Percentiles rank a stretch among this genome's conserved stretches.
phyloP scores from a whole-genome alignment of 1,284 basidiomycete species.

The Stygiomarasmius scandens region DNA sequence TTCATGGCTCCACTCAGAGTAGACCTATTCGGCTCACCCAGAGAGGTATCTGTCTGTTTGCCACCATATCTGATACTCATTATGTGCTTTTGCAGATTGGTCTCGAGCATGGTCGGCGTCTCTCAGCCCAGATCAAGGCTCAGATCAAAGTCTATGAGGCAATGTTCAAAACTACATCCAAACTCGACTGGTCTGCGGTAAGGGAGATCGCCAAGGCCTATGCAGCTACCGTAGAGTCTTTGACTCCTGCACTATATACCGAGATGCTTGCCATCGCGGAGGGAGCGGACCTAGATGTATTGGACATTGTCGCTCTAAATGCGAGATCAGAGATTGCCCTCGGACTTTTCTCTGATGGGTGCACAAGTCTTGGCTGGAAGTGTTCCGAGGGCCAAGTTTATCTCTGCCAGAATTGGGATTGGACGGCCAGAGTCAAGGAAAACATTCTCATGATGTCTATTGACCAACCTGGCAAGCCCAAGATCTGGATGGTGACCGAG shows the following conservation, averaged over 20 bases:
- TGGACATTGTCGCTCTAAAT: constrained; percentile 21
- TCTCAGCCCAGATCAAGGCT: constrained; percentile 5
- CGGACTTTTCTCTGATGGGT: constrained; percentile 21
- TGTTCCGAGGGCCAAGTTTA: constrained; percentile 7
- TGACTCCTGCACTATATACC: constrained; percentile 6
- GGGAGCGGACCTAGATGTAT: constrained; percentile 16
- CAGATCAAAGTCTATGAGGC: constrained; percentile 12
- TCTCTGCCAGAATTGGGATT: constrained; percentile 23
- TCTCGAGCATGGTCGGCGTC: constrained; percentile 5
- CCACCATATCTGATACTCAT: neutral
- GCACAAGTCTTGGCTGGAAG: constrained; percentile 19
- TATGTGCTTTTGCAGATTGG: constrained; percentile 3
- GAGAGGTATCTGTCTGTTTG: neutral
- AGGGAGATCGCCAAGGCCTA: neutral
- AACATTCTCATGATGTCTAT: constrained; percentile 21
- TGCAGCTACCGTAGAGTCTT: neutral
- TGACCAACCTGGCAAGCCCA: constrained; percentile 16
- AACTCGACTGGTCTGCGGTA: constrained; percentile 11
- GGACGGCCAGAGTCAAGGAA: constrained; percentile 14
- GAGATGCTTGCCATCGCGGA: constrained; percentile 19
- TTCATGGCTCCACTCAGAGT: neutral
- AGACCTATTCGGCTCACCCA: neutral
- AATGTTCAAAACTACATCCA: constrained; percentile 12
- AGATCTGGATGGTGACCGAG: constrained; percentile 18
- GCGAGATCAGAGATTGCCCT: constrained; percentile 21